Evolutionary conservation across 345 rosid species (phyloP).

Genomic region (Balakata baccata): DNA sequence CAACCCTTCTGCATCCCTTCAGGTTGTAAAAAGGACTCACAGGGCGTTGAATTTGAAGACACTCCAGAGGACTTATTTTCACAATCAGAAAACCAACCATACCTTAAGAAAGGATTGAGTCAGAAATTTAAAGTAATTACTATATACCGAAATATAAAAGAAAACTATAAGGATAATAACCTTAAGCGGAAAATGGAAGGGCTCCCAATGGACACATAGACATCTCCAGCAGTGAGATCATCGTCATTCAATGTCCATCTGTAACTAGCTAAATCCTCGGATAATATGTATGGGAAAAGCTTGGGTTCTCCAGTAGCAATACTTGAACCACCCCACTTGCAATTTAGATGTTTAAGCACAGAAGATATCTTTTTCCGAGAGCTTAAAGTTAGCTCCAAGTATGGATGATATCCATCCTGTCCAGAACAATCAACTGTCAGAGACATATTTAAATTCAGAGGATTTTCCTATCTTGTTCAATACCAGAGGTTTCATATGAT

Average conservation of each 20-base stretch:
- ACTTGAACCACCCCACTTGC: conserved; percentile 68
- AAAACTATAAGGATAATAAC: conserved; percentile 29
- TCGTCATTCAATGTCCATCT: conserved; percentile 55
- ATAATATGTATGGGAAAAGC: conserved; percentile 50
- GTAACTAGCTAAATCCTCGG: conserved; percentile 26
- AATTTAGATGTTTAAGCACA: conserved; percentile 60
- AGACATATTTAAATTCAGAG: neutral
- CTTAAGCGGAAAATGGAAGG: conserved; percentile 80
- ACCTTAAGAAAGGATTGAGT: conserved; percentile 47
- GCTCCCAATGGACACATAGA: conserved; percentile 57
- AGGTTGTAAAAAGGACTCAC: conserved; percentile 28
- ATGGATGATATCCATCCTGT: conserved; percentile 85
- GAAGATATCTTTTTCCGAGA: conserved; percentile 66
- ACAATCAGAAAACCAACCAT: conserved; percentile 63
- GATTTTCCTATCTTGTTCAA: neutral
- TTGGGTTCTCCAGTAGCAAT: conserved; percentile 58
- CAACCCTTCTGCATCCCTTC: conserved; percentile 29
- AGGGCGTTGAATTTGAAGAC: conserved; percentile 34
- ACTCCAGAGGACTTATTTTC: conserved; percentile 22
- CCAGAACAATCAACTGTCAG: conserved; percentile 5
- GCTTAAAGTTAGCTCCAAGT: conserved; percentile 79
- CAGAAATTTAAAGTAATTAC: conserved; percentile 9
- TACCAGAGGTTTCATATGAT: neutral
- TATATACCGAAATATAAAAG: conserved; percentile 8
- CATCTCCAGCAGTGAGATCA: conserved; percentile 46